Evolutionary conservation across 2,329 filamentous ascomycete species (phyloP).

Genomic region (Stagonosporopsis cucurbitacearum): DNA sequence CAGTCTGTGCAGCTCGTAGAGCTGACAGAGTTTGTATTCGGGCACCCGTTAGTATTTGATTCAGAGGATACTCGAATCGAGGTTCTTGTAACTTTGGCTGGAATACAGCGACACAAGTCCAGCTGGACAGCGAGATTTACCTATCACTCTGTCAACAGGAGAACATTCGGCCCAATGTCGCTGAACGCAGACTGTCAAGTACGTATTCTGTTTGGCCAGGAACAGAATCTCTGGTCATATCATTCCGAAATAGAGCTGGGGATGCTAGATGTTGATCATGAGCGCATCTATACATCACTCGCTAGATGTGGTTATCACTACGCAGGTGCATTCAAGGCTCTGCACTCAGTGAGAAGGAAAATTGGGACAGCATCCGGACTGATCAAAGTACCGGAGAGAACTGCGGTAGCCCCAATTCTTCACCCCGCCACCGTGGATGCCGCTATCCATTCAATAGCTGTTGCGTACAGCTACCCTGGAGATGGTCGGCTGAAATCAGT

Average conservation of each 20-base stretch:
- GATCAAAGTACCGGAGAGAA: not conserved
- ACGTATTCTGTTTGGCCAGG: not conserved
- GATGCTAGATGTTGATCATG: not conserved
- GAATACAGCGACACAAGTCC: not conserved
- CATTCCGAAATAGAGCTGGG: not conserved
- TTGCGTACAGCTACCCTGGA: slow-evolving; percentile 38
- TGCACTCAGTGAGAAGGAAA: slow-evolving; percentile 4
- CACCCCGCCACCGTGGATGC: slow-evolving; percentile 42
- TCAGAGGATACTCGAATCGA: slow-evolving; percentile 9
- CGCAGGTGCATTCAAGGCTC: slow-evolving; percentile 1
- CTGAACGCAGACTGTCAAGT: slow-evolving; percentile 5
- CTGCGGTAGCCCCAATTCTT: slow-evolving; percentile 2
- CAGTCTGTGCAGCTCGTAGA: slow-evolving; percentile 20
- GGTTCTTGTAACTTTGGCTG: slow-evolving; percentile 1
- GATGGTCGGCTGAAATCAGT: slow-evolving; percentile 30
- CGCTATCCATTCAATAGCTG: slow-evolving; percentile 40
- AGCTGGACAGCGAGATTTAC: not conserved
- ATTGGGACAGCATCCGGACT: slow-evolving; percentile 1
- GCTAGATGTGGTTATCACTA: slow-evolving; percentile 6
- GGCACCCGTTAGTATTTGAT: slow-evolving; percentile 20
- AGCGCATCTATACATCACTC: not conserved
- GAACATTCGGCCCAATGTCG: not conserved
- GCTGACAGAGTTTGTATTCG: slow-evolving; percentile 21
- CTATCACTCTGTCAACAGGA: not conserved
- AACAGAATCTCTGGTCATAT: not conserved